Percentiles rank a stretch among this genome's conserved stretches.
phyloP scores from a whole-genome alignment of 441 rosid genomes.

The Pelargonium exstipulatum region DNA sequence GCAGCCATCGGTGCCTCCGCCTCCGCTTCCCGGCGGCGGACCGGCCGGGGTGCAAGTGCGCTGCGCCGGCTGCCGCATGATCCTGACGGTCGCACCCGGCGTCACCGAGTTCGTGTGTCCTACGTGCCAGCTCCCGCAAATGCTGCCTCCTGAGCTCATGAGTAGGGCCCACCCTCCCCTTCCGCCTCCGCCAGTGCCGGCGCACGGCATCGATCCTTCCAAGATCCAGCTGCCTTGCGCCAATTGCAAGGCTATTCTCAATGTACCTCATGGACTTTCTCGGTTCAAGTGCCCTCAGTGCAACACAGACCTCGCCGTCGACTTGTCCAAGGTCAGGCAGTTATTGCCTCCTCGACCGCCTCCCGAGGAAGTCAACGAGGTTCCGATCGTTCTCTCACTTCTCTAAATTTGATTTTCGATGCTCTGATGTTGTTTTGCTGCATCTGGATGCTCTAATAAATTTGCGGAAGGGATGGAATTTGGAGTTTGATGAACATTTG shows the following conservation, averaged over 20 bases:
- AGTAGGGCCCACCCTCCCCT: slow-evolving; percentile 29
- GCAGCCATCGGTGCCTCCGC: slow-evolving; percentile 48
- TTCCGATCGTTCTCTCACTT: slow-evolving; percentile 17
- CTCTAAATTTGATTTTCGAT: neutral
- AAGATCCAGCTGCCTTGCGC: slow-evolving; percentile 98
- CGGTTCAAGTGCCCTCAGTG: slow-evolving; percentile 93
- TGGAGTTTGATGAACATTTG: neutral
- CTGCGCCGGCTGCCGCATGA: slow-evolving; percentile 90
- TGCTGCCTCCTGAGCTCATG: slow-evolving; percentile 93
- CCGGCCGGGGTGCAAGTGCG: slow-evolving; percentile 67
- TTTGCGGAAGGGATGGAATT: too few species aligned
- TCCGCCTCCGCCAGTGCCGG: slow-evolving; percentile 47
- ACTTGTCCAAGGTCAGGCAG: slow-evolving; percentile 56
- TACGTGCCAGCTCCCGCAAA: slow-evolving; percentile 81
- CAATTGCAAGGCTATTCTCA: slow-evolving; percentile 86
- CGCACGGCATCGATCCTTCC: slow-evolving; percentile 93
- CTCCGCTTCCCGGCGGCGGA: slow-evolving; percentile 29
- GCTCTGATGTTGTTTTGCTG: neutral
- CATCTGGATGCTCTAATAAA: too few species aligned
- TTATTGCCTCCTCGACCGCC: slow-evolving; percentile 43
- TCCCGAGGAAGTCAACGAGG: slow-evolving; percentile 94
- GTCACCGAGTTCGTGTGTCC: slow-evolving; percentile 77
- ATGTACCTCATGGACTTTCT: slow-evolving; percentile 86
- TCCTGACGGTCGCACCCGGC: slow-evolving; percentile 65
- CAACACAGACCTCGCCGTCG: slow-evolving; percentile 71